These are phyloP conservation scores for Ganoderma meredithae DNA, from an alignment of 1,284 basidiomycete species.

Conservation along the genomic window DNA sequence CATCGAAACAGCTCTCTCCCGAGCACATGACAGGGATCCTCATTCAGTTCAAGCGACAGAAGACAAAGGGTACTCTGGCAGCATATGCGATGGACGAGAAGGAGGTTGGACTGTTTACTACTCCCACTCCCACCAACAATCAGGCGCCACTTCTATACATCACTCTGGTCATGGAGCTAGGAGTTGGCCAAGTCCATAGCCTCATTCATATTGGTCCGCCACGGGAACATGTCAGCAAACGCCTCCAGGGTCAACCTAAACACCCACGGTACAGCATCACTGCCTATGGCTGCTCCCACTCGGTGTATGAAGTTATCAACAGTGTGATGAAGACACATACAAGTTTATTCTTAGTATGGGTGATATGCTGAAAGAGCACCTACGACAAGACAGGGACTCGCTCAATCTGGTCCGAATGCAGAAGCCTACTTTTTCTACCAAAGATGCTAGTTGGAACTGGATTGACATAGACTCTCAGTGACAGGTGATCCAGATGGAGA, in stretches of 20 bases:
- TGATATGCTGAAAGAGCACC: background rate
- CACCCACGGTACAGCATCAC: background rate
- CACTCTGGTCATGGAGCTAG: background rate
- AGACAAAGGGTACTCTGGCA: background rate
- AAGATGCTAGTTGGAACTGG: background rate
- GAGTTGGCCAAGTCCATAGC: background rate
- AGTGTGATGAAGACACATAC: background rate
- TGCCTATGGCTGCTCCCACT: background rate
- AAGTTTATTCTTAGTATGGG: background rate
- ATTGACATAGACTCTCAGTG: background rate
- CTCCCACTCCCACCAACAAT: too few relatives aligned
- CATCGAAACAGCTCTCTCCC: background rate
- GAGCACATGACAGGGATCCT: background rate
- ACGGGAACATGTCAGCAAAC: background rate
- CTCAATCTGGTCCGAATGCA: too few relatives aligned
- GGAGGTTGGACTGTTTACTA: background rate
- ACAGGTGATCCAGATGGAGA: too few relatives aligned
- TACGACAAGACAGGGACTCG: background rate
- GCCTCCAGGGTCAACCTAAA: background rate
- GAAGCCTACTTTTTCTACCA: background rate
- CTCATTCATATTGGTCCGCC: background rate
- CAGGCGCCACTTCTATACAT: background rate
- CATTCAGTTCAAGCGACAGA: background rate
- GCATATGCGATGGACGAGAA: background rate
- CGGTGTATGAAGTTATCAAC: background rate